These are phyloP conservation scores for Cymodocea nodosa DNA, from an alignment of 116 monocot genomes.

Conservation along the genomic window DNA sequence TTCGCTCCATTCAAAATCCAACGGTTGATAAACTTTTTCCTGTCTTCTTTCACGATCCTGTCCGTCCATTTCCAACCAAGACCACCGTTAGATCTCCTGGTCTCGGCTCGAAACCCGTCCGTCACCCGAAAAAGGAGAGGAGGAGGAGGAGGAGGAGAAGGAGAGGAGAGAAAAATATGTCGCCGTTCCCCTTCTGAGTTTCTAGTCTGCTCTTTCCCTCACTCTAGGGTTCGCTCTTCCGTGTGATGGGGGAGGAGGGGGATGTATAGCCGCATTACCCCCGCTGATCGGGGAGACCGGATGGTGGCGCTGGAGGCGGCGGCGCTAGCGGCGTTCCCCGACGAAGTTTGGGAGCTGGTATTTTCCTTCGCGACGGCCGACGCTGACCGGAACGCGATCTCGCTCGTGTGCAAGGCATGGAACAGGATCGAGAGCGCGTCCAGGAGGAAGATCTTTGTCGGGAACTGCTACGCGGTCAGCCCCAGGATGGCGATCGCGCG, in stretches of 20 bases:
- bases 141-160: too few species aligned
- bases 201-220: not conserved
- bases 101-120: too few species aligned
- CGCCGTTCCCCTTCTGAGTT: too few species aligned
- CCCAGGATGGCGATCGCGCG: conserved; percentile 25
- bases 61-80: too few species aligned
- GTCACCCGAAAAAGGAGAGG: too few species aligned
- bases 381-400: conserved; percentile 40
- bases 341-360: conserved; percentile 63
- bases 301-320: conserved; percentile 1
- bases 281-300: not conserved
- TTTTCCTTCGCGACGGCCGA: conserved; percentile 38
- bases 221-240: not conserved
- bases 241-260: not conserved
- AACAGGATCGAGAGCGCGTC: conserved; percentile 31
- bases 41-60: too few species aligned
- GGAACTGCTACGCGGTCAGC: conserved; percentile 57
- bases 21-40: too few species aligned
- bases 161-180: too few species aligned
- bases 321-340: conserved; percentile 29
- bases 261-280: not conserved
- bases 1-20: too few species aligned
- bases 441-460: conserved; percentile 43
- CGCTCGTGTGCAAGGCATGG: conserved; percentile 36
- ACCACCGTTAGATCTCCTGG: too few species aligned